Percentiles rank a stretch among this genome's conserved stretches.
Evolutionary conservation across 2,329 filamentous ascomycete species (phyloP).

Genomic region (Colletotrichum tropicicola): DNA sequence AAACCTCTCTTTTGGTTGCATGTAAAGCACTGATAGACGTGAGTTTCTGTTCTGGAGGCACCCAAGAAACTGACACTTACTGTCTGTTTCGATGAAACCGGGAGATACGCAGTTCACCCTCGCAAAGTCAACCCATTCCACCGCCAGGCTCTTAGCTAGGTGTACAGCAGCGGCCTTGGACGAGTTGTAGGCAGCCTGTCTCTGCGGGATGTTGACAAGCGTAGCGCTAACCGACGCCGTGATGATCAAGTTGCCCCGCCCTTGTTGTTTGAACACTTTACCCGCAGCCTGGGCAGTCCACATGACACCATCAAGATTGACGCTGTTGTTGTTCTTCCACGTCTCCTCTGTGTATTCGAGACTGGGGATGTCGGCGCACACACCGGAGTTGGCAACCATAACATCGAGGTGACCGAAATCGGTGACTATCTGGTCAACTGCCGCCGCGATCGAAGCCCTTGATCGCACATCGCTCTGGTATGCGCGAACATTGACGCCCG

Average conservation of each 20-base stretch:
- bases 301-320: too few species aligned
- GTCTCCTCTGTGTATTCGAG: too few species aligned
- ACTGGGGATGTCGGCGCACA: too few species aligned
- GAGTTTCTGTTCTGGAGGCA: too few species aligned
- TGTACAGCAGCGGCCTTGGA: conserved; percentile 52
- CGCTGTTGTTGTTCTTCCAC: too few species aligned
- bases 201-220: conserved; percentile 36
- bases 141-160: conserved; percentile 48
- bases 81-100: conserved; percentile 31
- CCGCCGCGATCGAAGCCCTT: too few species aligned
- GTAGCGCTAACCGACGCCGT: conserved; percentile 34
- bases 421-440: too few species aligned
- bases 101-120: conserved; percentile 51
- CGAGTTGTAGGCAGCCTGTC: conserved; percentile 51
- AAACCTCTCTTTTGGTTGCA: conserved; percentile 30
- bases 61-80: conserved; percentile 14
- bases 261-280: conserved; percentile 35
- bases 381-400: too few species aligned
- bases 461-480: too few species aligned
- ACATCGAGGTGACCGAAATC: too few species aligned
- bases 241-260: conserved; percentile 39
- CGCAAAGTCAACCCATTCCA: conserved; percentile 53
- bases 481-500: too few species aligned
- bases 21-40: conserved; percentile 6
- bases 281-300: too few species aligned